Base-by-base conservation (phyloP, 805 yeast genomes). In the Nakazawaea populi region DNA sequence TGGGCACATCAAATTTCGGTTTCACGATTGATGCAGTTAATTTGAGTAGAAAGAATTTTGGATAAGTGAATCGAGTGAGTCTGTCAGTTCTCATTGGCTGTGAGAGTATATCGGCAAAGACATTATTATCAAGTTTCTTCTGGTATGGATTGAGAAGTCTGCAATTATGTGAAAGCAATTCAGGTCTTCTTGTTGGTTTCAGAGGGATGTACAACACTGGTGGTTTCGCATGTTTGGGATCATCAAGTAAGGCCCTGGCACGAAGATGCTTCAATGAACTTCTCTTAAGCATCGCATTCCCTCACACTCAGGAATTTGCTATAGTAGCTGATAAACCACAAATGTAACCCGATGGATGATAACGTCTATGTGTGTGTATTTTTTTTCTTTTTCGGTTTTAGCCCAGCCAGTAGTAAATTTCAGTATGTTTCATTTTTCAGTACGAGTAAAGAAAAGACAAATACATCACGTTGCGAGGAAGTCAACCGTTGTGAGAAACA, bases 31-130 rank as follows among this genome's bases (percentile, higher is more conserved):
- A 5, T 24, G 52, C 44, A 6, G 10, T 14, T 12, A 44, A 49
- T n/a, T 49, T 49, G 28, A 38, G 27, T 9, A 49, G 27, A n/a
- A 44, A 44, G 2, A 10, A n/a, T 27, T 24, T 14, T 5, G 44
- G 39, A 14, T n/a, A 37, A 10, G 18, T 38, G 7, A 30, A 12
- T 5, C 29, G 8, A 8, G 52, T 28, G 5, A 12, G 4, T 7
- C 31, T 38, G 30, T 49, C 52, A 8, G n/a, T 24, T 28, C 52
- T 31, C 27, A 49, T 6, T 2, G 52, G 52, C 10, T 9, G 29
- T n/a, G 44, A 27, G 18, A 49, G 24, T 29, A 49, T 24, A 37
- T 49, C 52, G 6, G 42, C 38, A 32, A 39, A 49, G n/a, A 49
- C 10, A 34, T 44, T 49, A 3, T 24, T 29, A 11, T 35, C 41